Percentiles rank a stretch among this genome's conserved stretches.
phyloP scores from a whole-genome alignment of 2,329 filamentous ascomycete species.

The Beauveria sp. region DNA sequence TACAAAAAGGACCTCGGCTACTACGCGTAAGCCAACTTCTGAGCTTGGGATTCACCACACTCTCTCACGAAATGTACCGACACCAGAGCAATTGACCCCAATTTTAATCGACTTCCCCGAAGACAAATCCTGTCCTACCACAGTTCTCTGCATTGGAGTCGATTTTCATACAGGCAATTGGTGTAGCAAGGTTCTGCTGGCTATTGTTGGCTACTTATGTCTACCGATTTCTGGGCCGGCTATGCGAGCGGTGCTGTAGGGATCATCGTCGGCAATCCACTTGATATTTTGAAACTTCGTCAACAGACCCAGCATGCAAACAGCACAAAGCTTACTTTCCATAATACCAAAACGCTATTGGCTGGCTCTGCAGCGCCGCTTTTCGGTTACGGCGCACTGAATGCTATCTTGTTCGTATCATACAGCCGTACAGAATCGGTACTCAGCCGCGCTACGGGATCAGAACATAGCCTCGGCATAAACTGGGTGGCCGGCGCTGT shows the following conservation, averaged over 20 bases:
- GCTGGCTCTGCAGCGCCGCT: slow-evolving; percentile 76
- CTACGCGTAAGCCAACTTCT: too few relatives aligned
- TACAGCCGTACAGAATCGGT: slow-evolving; percentile 77
- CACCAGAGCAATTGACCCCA: background rate
- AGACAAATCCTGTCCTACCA: background rate
- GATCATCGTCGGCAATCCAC: slow-evolving; percentile 82
- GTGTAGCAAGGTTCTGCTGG: background rate
- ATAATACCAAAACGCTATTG: slow-evolving; percentile 33
- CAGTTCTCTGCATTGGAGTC: background rate
- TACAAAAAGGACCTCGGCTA: too few relatives aligned
- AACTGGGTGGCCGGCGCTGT: slow-evolving; percentile 74
- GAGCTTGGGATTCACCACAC: background rate
- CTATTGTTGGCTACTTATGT: slow-evolving; percentile 43
- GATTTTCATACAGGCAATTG: background rate
- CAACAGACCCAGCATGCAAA: slow-evolving; percentile 53
- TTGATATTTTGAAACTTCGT: slow-evolving; percentile 58
- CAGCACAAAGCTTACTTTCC: slow-evolving; percentile 20
- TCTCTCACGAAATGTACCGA: background rate
- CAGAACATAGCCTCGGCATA: slow-evolving; percentile 47
- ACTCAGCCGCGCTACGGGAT: slow-evolving; percentile 37
- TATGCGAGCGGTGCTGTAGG: slow-evolving; percentile 80
- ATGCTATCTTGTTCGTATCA: slow-evolving; percentile 80
- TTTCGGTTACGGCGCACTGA: slow-evolving; percentile 82
- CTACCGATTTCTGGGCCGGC: slow-evolving; percentile 88
- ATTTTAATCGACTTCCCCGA: background rate